phyloP scores from a whole-genome alignment of 495 filamentous ascomycete genomes.

The Daldinia loculata region DNA sequence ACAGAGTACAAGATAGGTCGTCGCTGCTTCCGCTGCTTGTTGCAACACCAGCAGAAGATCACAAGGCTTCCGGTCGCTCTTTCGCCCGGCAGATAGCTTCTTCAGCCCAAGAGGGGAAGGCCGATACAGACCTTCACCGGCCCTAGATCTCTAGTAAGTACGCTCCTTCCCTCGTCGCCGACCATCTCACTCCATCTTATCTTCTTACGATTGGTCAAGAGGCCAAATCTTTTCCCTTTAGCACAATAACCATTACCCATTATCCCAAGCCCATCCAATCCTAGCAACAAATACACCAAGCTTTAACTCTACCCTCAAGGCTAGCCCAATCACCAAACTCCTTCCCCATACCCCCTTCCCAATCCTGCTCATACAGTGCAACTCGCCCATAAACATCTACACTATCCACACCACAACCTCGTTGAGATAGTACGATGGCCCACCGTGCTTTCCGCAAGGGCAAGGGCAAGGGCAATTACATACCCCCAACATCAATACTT shows the following conservation, averaged over 20 bases:
- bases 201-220: not conserved
- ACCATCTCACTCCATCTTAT: not conserved
- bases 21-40: not conserved
- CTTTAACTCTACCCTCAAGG: not conserved
- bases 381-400: not conserved
- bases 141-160: not conserved
- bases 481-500: too few relatives aligned
- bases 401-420: not conserved
- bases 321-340: not conserved
- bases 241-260: not conserved
- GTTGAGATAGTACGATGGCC: not conserved
- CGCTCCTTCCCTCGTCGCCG: not conserved
- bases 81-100: not conserved
- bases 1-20: not conserved
- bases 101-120: not conserved
- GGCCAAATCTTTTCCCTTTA: not conserved
- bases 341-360: not conserved
- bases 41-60: not conserved
- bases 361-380: not conserved
- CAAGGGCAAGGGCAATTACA: not conserved
- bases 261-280: not conserved
- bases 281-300: not conserved
- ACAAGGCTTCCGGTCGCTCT: not conserved
- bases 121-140: not conserved
- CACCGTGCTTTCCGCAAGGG: not conserved